These are phyloP conservation scores for Pontederia crassipes DNA, from an alignment of 176 grass and related monocot species.

Conservation along the genomic window DNA sequence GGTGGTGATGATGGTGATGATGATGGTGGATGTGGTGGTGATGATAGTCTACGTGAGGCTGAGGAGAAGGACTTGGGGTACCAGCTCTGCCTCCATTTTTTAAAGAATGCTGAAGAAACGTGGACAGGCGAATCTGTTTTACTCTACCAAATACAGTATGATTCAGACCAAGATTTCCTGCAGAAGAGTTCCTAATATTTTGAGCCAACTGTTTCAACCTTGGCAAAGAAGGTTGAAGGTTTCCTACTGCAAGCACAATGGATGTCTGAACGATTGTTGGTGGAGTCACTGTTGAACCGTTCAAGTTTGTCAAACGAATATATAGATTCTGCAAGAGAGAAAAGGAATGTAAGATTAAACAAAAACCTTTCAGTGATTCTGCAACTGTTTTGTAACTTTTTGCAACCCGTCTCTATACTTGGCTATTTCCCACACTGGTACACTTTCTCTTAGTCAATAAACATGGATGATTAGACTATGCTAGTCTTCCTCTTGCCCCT, in stretches of 20 bases:
- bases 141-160: conserved; percentile 77
- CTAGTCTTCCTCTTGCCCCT: too few species aligned
- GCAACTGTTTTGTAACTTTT: too few species aligned
- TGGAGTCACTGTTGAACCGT: conserved; percentile 58
- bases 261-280: conserved; percentile 62
- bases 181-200: conserved; percentile 71
- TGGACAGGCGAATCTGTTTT: conserved; percentile 75
- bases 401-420: too few species aligned
- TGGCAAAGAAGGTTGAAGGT: conserved; percentile 57
- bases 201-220: conserved; percentile 81
- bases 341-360: conserved; percentile 1
- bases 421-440: too few species aligned
- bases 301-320: conserved; percentile 55
- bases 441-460: too few species aligned
- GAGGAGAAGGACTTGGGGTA: conserved; percentile 51
- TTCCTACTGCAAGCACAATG: conserved; percentile 66
- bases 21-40: conserved; percentile 30
- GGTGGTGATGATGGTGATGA: conserved; percentile 24
- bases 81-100: conserved; percentile 24
- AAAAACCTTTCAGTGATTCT: too few species aligned
- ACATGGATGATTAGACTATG: too few species aligned
- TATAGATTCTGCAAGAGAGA: conserved; percentile 61
- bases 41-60: conserved; percentile 33
- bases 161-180: conserved; percentile 70
- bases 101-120: conserved; percentile 70